Evolutionary conservation across 768 basidiomycete species (phyloP), one percentile per base, ranked within the genome.

Genomic region (Hygrocybe coccinea): DNA sequence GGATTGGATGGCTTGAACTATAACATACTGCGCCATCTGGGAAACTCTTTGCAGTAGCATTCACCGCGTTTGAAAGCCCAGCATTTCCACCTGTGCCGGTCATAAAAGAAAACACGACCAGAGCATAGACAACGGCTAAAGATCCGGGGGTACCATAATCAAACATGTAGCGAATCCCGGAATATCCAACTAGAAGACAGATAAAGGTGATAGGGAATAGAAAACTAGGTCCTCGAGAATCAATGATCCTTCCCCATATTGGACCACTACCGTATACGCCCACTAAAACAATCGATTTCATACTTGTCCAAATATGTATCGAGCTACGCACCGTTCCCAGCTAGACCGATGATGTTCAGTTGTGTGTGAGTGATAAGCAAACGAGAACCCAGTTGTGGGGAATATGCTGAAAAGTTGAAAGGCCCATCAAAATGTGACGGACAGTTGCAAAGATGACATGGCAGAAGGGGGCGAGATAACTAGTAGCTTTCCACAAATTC

Each of bases 1-100:
- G n/a, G n/a, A n/a, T n/a, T n/a, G n/a, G n/a, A n/a, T n/a, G n/a
- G n/a, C n/a, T n/a, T n/a, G n/a, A n/a, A n/a, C n/a, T 11, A 25
- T 14, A 12, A 72, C 85, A 56, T 59, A 90, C 89, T 37, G 80
- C 76, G 43, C 71, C 71, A 57, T 91, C 85, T 0, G 89, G 83
- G 61, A 93, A 94, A 17, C 83, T 83, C 60, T 89, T 93, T 0
- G 93, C 94, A 0, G 87, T 88, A 2, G 88, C 76, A 64, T 95
- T 97, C 19, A 94, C 74, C 0, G 84, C 76, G n/a, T 84, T 78
- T 0, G 77, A 73, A 3, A 90, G 68, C 0, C 89, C 91, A 1
- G 80, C 85, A 56, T 86, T 87, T 0, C 86, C 86, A 1, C 91
- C 94, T 1, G 79, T 70, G 0, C 94, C 94, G 0, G 89, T 91